Evolutionary conservation across 2,329 filamentous ascomycete species (phyloP).

Genomic region (Arthroderma sp.): DNA sequence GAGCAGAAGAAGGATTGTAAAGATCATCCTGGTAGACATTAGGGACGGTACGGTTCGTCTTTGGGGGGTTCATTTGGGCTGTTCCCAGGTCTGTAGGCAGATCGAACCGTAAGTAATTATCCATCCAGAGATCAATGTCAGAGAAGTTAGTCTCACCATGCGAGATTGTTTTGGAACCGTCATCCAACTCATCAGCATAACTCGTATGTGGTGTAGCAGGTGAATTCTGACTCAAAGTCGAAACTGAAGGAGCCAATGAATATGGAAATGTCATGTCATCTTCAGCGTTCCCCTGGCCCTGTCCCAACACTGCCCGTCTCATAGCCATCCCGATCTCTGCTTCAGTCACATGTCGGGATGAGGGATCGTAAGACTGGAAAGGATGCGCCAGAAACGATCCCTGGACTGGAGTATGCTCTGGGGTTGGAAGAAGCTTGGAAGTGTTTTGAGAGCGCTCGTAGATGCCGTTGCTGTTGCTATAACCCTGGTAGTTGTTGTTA

Average conservation of each 20-base stretch:
- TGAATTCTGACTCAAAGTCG: slow-evolving; percentile 47
- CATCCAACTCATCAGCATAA: slow-evolving; percentile 40
- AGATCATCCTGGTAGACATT: slow-evolving; percentile 76
- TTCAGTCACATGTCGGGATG: slow-evolving; percentile 28
- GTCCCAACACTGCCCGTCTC: slow-evolving; percentile 44
- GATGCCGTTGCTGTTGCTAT: neutral
- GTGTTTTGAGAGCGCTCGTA: slow-evolving; percentile 23
- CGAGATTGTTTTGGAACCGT: slow-evolving; percentile 36
- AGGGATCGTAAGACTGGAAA: slow-evolving; percentile 34
- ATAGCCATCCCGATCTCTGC: slow-evolving; percentile 45
- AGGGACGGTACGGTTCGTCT: slow-evolving; percentile 74
- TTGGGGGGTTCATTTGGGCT: slow-evolving; percentile 44
- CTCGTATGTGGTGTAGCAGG: slow-evolving; percentile 47
- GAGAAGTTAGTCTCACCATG: slow-evolving; percentile 40
- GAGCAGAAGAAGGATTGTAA: slow-evolving; percentile 50
- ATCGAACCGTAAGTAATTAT: slow-evolving; percentile 55
- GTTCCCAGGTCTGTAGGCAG: slow-evolving; percentile 42
- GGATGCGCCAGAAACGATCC: slow-evolving; percentile 35
- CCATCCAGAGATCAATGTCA: slow-evolving; percentile 36
- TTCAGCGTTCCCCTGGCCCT: slow-evolving; percentile 29
- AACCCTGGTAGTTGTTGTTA: neutral
- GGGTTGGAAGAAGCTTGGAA: slow-evolving; percentile 42
- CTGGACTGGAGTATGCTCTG: slow-evolving; percentile 42
- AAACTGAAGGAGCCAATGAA: slow-evolving; percentile 45
- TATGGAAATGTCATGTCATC: slow-evolving; percentile 40